Percentiles rank a stretch among this genome's conserved stretches.
Conservation (phyloP, 2,329 filamentous ascomycete species). For the Fusarium nygamai region DNA sequence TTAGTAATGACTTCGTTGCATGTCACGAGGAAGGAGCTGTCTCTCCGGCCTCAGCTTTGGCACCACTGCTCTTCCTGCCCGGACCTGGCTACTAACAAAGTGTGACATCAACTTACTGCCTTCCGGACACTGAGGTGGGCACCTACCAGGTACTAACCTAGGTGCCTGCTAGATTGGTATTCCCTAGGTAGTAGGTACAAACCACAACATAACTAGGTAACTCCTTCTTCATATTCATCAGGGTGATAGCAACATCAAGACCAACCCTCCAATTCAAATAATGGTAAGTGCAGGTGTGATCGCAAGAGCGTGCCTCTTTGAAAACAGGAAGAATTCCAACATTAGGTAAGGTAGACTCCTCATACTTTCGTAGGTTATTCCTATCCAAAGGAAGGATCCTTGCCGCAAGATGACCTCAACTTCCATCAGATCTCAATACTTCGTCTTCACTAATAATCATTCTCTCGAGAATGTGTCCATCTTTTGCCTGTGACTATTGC, state of each 20-base stretch:
- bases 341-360: not conserved
- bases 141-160: not conserved
- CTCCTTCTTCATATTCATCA: not conserved
- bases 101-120: not conserved
- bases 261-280: not conserved
- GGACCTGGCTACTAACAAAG: not conserved
- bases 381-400: not conserved
- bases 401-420: not conserved
- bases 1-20: slow-evolving; percentile 14
- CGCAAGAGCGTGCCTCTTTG: not conserved
- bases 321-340: not conserved
- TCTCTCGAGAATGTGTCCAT: slow-evolving; percentile 26
- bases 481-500: slow-evolving; percentile 27
- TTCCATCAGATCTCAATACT: not conserved
- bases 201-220: not conserved
- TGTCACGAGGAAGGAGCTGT: not conserved
- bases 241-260: not conserved
- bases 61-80: not conserved
- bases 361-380: not conserved
- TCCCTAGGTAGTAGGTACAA: no score
- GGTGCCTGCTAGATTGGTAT: not conserved
- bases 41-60: not conserved
- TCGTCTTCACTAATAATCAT: slow-evolving; percentile 3
- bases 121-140: not conserved
- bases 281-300: slow-evolving; percentile 14